phyloP scores from a whole-genome alignment of 179 eudicot genomes.

The Corrigiola litoralis region DNA sequence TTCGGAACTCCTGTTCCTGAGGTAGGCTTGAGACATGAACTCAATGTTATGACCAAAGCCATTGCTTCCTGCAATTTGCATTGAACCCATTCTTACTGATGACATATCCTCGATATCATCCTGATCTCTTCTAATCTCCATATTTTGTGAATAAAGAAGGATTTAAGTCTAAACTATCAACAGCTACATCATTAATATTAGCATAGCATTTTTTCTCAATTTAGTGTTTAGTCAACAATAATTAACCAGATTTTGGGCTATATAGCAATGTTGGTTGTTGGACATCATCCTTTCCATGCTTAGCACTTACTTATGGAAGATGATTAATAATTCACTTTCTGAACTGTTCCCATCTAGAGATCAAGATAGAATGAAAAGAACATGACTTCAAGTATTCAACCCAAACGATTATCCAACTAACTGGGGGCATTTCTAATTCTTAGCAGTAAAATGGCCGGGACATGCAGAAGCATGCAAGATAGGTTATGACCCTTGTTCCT shows the following conservation, averaged over 20 bases:
- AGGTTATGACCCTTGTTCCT: no score
- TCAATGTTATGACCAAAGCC: slow-evolving; percentile 77
- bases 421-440: neutral
- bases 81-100: slow-evolving; percentile 48
- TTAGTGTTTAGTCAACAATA: slow-evolving; percentile 33
- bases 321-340: neutral
- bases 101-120: slow-evolving; percentile 59
- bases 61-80: slow-evolving; percentile 69
- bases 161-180: slow-evolving; percentile 15
- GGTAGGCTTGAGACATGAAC: slow-evolving; percentile 67
- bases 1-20: slow-evolving; percentile 47
- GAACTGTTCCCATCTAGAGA: neutral
- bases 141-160: slow-evolving; percentile 12
- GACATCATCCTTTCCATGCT: slow-evolving; percentile 59
- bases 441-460: neutral
- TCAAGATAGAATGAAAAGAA: slow-evolving; percentile 30
- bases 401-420: slow-evolving; percentile 15
- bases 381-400: slow-evolving; percentile 23
- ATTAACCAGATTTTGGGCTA: slow-evolving; percentile 45
- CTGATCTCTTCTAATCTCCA: slow-evolving; percentile 47
- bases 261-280: slow-evolving; percentile 34
- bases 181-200: slow-evolving; percentile 13
- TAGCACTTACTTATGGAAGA: neutral
- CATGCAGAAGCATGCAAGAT: no score
- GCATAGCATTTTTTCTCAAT: slow-evolving; percentile 1